Base-by-base conservation (phyloP, 306 rosid genomes). In the Quercus cerris region DNA sequence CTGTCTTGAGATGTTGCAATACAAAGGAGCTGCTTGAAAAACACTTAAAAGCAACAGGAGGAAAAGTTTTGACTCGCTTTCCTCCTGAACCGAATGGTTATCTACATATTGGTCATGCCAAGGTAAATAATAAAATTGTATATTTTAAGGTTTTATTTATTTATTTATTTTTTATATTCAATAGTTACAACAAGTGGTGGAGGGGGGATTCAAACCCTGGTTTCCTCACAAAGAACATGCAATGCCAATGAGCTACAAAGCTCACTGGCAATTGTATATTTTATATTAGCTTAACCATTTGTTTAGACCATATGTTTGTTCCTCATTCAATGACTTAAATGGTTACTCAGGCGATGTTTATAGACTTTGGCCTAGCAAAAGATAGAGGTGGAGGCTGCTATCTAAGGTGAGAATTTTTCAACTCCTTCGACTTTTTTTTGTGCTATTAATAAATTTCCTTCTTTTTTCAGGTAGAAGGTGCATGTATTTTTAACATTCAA, bases 71-170 rank as follows among this genome's bases (percentile, higher is more conserved):
- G 77, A 90, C 99, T 73, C 99, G 99, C 15, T 96, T 96, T 89
- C 99, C 99, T 71, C 99, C 99, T 54, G 99, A 96, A 83, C 99
- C 99, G 23, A 96, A 96, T 88, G 99, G 99, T 46, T 96, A 87
- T 90, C 88, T 96, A 61, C 99, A 96, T 86, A 96, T 96, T 75
- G 97, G 99, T 82, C 99, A 96, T 84, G 98, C 99, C 70, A 96
- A 96, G 98, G 99, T 89, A 78, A 69, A 70, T 62, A 72, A 19
- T 61, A n/a, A 71, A 27, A 28, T 28, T 80, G 59, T 18, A 15
- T 72, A 35, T 71, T 49, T 70, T 55, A 61, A 67, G 51, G 46
- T 38, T 38, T 38, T 38, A 7, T 38, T 38, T 7, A 38, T 38
- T 38, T 38, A 38, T 38, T 38, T 38, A 38, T 38, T 38, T 38